Conservation (phyloP, 768 basidiomycete genomes). For the Psilocybe tampanensis region DNA sequence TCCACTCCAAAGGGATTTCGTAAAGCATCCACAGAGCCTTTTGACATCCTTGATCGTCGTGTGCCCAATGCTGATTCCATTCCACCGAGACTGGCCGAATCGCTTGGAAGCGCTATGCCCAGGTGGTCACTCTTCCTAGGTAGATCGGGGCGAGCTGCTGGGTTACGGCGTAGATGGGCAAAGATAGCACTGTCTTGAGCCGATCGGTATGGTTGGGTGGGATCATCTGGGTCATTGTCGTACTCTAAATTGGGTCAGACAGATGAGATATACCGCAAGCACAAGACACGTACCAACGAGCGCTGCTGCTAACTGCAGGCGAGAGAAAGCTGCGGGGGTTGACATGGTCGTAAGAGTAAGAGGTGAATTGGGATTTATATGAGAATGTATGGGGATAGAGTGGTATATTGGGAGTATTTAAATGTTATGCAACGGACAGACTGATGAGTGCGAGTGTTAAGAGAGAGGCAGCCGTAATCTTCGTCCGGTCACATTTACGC, state of each 20-base stretch:
- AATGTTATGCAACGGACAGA: no score
- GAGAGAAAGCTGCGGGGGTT: slow-evolving; percentile 64
- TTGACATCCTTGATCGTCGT: slow-evolving; percentile 54
- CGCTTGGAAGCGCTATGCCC: slow-evolving; percentile 67
- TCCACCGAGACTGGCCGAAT: slow-evolving; percentile 48
- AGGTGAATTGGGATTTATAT: neutral
- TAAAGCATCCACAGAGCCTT: slow-evolving; percentile 62
- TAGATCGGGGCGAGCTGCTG: slow-evolving; percentile 45
- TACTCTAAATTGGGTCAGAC: slow-evolving; percentile 58
- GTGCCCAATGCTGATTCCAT: slow-evolving; percentile 50
- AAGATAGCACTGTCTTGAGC: slow-evolving; percentile 89
- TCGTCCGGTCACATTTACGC: neutral
- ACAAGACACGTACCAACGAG: slow-evolving; percentile 62
- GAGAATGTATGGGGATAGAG: no score
- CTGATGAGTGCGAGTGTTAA: no score
- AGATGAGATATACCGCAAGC: neutral
- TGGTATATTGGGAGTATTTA: no score
- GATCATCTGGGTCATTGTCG: slow-evolving; percentile 82
- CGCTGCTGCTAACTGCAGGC: slow-evolving; percentile 85
- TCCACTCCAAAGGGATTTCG: slow-evolving; percentile 78
- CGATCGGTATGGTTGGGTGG: slow-evolving; percentile 57
- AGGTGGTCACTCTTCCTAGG: slow-evolving; percentile 68
- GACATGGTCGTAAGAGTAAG: slow-evolving; percentile 11
- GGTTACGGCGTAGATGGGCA: slow-evolving; percentile 67
- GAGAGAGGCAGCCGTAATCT: no score